phyloP scores from a whole-genome alignment of 164 flowering plant genomes.

The Cinnamomum micranthum region DNA sequence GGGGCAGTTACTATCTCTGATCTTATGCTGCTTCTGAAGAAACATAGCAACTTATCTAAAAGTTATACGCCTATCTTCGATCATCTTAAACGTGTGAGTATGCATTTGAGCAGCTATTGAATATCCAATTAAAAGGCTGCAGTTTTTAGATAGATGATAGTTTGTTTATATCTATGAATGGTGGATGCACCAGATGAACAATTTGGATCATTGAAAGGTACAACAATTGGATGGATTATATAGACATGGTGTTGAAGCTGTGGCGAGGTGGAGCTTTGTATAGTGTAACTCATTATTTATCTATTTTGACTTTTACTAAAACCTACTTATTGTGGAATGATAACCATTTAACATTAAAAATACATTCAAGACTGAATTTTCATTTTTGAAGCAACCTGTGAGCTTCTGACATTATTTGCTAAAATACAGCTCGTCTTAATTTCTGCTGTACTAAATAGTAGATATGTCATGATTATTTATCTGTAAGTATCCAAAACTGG shows the following conservation, averaged over 20 bases:
- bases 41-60: conserved; percentile 6
- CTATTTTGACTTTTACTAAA: neutral
- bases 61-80: conserved; percentile 3
- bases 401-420: neutral
- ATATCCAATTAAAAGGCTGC: neutral
- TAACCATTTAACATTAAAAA: too few relatives aligned
- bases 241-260: neutral
- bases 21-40: conserved; percentile 9
- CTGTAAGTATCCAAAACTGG: neutral
- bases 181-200: too few relatives aligned
- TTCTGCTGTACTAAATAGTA: neutral
- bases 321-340: too few relatives aligned
- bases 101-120: neutral
- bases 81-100: conserved; percentile 9
- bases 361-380: neutral
- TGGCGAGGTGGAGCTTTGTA: neutral
- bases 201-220: neutral
- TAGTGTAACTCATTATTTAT: neutral
- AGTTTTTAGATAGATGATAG: neutral
- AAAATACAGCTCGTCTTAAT: neutral
- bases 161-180: too few relatives aligned
- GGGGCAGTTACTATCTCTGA: conserved; percentile 8
- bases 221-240: too few relatives aligned
- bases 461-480: too few relatives aligned
- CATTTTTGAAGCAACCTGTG: neutral